Base-by-base conservation (phyloP, 495 filamentous ascomycete genomes). In the Xylaria palmicola region DNA sequence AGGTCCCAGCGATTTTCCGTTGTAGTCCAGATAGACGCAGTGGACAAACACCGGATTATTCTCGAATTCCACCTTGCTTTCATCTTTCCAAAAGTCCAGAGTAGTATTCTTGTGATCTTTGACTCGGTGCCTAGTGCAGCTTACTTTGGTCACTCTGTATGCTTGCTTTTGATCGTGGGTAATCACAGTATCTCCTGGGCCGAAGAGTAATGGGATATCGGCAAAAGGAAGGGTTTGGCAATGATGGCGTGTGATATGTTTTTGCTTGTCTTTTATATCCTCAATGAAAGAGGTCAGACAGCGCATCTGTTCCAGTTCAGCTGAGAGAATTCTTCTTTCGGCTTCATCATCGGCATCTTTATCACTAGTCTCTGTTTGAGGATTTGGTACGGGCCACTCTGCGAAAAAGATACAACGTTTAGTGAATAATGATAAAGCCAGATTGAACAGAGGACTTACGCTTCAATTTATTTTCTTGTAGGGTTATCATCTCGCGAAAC, bases 11-110 rank as follows among this genome's bases (percentile, higher is more conserved):
- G 64, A 36, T 44, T 66, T 68, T 0, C 78, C 78, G 59, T 81
- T 72, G 59, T 75, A 81, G 60, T 78, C 72, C 27, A 79, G 64
- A 36, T 75, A 70, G 12, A 75, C 64, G 41, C 76, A 72, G 19
- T 67, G 34, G 8, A 79, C 12, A n/a, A 22, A 40, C 3, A 54
- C 34, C 2, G 50, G 50, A 5, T 37, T 17, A 3, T 54, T 12
- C 4, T 54, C 34, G 34, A 40, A 5, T 15, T 51, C 32, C 5
- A 29, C 50, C 30, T 40, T 22, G 12, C 20, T 10, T 29, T 39
- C 34, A 34, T 37, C 50, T 27, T 37, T 40, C 12, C 4, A n/a
- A 12, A 54, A 22, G 12, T 40, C 12, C 5, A 26, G 1, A 1
- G 12, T 17, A 15, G 19, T 37, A 19, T 40, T 27, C 20, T 24